A percentile compares a stretch with the other conserved stretches of the same genome.
Evolutionary conservation across 2,329 filamentous ascomycete species (phyloP).

Genomic region (Hortaea sp.): DNA sequence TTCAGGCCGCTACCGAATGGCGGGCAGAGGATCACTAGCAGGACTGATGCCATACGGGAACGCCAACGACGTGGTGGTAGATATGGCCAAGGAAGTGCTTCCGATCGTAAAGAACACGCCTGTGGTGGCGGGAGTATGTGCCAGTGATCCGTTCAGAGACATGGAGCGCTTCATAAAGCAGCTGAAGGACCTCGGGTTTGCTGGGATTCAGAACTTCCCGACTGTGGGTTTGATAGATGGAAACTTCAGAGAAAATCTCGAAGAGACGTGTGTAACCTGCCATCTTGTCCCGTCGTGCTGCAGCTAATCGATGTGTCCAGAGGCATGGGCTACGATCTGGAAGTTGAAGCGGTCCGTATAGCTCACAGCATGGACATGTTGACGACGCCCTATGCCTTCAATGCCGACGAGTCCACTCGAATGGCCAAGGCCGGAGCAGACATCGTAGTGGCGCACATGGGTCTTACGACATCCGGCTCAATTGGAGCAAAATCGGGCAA

Average conservation of each 20-base stretch:
- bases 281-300: background rate
- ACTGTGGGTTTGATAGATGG: slow-evolving; percentile 64
- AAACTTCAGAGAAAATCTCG: slow-evolving; percentile 54
- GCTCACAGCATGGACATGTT: slow-evolving; percentile 52
- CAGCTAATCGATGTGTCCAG: background rate
- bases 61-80: slow-evolving; percentile 58
- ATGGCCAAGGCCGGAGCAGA: slow-evolving; percentile 60
- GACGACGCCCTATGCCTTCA: slow-evolving; percentile 63
- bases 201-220: slow-evolving; percentile 64
- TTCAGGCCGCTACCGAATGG: slow-evolving; percentile 63
- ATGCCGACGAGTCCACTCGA: slow-evolving; percentile 46
- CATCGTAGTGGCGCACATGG: slow-evolving; percentile 59
- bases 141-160: slow-evolving; percentile 57
- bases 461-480: slow-evolving; percentile 51
- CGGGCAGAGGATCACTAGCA: slow-evolving; percentile 57
- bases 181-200: slow-evolving; percentile 53
- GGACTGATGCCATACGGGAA: slow-evolving; percentile 63
- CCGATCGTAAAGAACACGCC: slow-evolving; percentile 54
- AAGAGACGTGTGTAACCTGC: slow-evolving; percentile 44
- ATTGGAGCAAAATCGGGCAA: slow-evolving; percentile 55
- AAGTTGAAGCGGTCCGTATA: slow-evolving; percentile 56
- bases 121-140: slow-evolving; percentile 61
- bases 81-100: slow-evolving; percentile 60
- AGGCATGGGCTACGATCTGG: slow-evolving; percentile 56
- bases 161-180: slow-evolving; percentile 52